Conservation (phyloP, 2,329 filamentous ascomycete species). For the Stromatinia cepivora region DNA sequence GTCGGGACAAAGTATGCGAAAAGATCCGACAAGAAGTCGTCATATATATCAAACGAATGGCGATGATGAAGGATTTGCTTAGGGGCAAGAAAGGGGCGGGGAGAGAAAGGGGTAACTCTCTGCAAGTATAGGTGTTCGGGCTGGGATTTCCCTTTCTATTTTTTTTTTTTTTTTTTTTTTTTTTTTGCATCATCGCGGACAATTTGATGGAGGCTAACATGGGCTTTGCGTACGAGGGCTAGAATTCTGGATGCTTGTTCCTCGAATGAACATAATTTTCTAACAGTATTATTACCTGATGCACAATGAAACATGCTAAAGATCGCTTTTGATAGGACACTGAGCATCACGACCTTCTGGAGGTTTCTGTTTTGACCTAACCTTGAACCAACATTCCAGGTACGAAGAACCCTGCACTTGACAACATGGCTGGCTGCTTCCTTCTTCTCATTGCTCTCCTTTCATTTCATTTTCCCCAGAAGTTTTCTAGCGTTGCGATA, state of each 20-base stretch:
- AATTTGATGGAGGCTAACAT: constrained; percentile 48
- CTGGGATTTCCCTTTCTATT: constrained; percentile 37
- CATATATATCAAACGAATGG: constrained; percentile 81
- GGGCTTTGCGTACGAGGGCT: constrained; percentile 28
- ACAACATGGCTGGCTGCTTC: background rate
- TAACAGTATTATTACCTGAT: constrained; percentile 15
- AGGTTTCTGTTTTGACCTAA: constrained; percentile 9
- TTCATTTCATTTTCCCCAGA: background rate
- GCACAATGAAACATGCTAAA: constrained; percentile 27
- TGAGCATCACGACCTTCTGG: constrained; percentile 8
- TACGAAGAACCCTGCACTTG: constrained; percentile 9
- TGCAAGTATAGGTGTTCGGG: constrained; percentile 41
- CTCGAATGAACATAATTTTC: constrained; percentile 31
- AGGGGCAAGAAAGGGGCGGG: constrained; percentile 10
- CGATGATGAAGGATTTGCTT: constrained; percentile 56
- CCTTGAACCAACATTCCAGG: constrained; percentile 16
- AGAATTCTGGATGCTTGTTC: constrained; percentile 28
- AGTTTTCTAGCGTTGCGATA: background rate
- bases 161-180: constrained; percentile 3
- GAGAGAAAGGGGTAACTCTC: constrained; percentile 41
- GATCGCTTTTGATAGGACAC: constrained; percentile 25
- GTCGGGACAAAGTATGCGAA: constrained; percentile 93
- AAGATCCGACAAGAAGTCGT: constrained; percentile 77
- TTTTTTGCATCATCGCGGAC: constrained; percentile 25
- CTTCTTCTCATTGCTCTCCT: background rate